These are phyloP conservation scores for Chaetomium tenue DNA, from an alignment of 495 filamentous ascomycete species.

Conservation along the genomic window DNA sequence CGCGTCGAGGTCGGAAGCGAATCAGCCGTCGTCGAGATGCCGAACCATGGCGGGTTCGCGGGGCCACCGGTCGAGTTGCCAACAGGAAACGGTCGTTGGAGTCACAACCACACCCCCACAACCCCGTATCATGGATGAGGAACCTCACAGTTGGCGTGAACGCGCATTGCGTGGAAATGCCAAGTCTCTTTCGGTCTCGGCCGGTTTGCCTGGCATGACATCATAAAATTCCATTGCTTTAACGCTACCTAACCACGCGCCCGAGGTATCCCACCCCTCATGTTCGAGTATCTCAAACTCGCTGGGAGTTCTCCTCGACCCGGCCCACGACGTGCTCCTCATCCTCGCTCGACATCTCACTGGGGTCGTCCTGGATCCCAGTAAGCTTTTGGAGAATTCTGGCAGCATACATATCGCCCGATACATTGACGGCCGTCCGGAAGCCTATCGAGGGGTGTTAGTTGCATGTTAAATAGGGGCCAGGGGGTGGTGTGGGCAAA, in stretches of 20 bases:
- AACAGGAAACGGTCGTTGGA: too few species aligned
- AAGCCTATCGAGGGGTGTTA: not conserved
- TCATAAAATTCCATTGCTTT: too few species aligned
- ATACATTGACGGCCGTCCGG: constrained; percentile 35
- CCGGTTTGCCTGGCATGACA: too few species aligned
- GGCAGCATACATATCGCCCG: constrained; percentile 35
- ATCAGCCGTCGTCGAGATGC: too few species aligned
- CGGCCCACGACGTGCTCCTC: constrained; percentile 4
- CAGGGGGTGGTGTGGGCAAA: not conserved
- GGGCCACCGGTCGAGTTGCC: too few species aligned
- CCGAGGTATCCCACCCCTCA: not conserved
- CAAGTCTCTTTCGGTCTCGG: too few species aligned
- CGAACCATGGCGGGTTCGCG: too few species aligned
- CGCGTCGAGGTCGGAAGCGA: not conserved
- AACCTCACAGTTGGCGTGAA: too few species aligned
- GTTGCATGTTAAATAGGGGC: not conserved
- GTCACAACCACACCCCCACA: too few species aligned
- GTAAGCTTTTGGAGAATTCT: constrained; percentile 25
- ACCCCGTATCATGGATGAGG: too few species aligned
- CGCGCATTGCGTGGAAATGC: too few species aligned
- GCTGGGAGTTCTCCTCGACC: not conserved
- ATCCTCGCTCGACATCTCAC: not conserved
- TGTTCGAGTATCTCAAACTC: not conserved
- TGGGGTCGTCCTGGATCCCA: constrained; percentile 14
- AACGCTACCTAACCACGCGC: too few species aligned